Base-by-base conservation (phyloP, 495 filamentous ascomycete genomes). In the Aspergillus funiculosus region DNA sequence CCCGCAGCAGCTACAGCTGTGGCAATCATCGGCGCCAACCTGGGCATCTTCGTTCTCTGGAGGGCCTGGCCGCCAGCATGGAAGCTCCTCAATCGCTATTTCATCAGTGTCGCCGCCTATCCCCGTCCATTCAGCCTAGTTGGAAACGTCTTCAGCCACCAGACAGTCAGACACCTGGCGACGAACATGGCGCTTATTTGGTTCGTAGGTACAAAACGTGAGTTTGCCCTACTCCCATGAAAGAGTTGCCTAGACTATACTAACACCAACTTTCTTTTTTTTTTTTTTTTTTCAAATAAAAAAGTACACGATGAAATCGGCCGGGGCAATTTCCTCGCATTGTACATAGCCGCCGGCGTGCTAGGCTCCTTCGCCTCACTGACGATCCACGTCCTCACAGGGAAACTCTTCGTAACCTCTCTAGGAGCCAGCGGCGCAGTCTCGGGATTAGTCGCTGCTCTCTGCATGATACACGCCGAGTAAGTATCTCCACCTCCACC, bases 251-350 rank as follows among this genome's bases (percentile, higher is more conserved):
- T 24, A 5, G 32, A 11, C 10, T 19, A 4, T 29, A 17, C 38
- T 43, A 31, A 43, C 18, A 42, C 28, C 19, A 3, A 29, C 14
- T 36, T 36, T 9, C n/a, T 29, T 26, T 10, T 14, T 35, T 29
- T 4, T 7, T 9, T 28, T 14, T 24, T 4, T n/a, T n/a, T n/a
- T n/a, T n/a, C n/a, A n/a, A n/a, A n/a, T n/a, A n/a, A n/a, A n/a
- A 14, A 15, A 75, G 76, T 92, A 10, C 87, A 95, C 68, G 89
- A 95, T 54, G 83, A 95, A 42, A 76, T 96, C 41, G 91, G 89
- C 29, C 78, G 91, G 14, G 89, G 83, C 28, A 78, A 81, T 48
- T 95, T 96, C 64, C 69, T 98, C 3, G 81, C 83, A 6, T 68
- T 94, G 5, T 94, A 88, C 61, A 53, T 94, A 27, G 64, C 78